Evolutionary conservation across 768 basidiomycete genomes (phyloP).

Genomic region (Xanthoconium stramineum): DNA sequence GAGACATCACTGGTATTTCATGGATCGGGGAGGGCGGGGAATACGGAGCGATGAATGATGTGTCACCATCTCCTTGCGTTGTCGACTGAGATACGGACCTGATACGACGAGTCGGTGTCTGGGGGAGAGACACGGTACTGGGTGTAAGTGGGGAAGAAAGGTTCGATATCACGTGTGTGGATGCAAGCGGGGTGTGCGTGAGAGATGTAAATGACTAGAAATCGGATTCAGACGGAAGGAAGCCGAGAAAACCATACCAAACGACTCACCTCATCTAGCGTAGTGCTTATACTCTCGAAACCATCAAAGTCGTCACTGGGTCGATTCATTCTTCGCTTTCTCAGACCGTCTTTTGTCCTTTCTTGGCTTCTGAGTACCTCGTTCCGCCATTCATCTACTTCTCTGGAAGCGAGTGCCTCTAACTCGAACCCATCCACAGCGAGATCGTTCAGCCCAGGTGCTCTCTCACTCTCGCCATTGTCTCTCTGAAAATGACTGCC

Average conservation of each 20-base stretch:
- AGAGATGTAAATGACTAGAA: constrained; percentile 43
- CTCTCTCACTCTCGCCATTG: neutral
- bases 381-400: constrained; percentile 53
- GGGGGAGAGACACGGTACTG: constrained; percentile 13
- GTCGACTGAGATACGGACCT: constrained; percentile 20
- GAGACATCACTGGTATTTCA: constrained; percentile 3
- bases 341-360: neutral
- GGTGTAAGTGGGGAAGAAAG: constrained; percentile 28
- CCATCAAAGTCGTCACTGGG: constrained; percentile 11
- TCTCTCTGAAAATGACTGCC: constrained; percentile 6
- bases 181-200: constrained; percentile 45
- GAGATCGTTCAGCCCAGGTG: constrained; percentile 17
- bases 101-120: constrained; percentile 12
- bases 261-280: constrained; percentile 47
- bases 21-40: neutral
- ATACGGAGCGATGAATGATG: neutral
- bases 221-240: neutral
- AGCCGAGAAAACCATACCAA: neutral
- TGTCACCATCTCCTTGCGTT: neutral
- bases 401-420: constrained; percentile 47
- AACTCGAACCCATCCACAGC: constrained; percentile 41
- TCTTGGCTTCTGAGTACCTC: constrained; percentile 35
- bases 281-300: constrained; percentile 22
- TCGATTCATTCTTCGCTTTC: constrained; percentile 6
- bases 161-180: constrained; percentile 47